Percentiles rank a stretch among this genome's conserved stretches.
Evolutionary conservation across 2,329 filamentous ascomycete genomes (phyloP).

Genomic region (Apiospora malaysiana): DNA sequence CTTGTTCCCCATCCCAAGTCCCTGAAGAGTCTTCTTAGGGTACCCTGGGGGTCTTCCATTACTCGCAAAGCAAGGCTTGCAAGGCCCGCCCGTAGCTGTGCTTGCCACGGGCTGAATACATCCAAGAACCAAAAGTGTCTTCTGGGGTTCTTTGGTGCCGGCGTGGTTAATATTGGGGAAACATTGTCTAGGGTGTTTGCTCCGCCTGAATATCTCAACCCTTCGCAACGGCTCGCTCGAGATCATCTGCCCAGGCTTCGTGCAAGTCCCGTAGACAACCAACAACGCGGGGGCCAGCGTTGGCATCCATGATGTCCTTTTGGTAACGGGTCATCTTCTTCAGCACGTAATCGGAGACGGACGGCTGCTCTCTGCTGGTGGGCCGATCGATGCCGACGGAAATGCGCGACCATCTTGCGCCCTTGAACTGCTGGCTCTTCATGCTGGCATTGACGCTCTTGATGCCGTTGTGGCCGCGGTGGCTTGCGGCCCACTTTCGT

Average conservation of each 20-base stretch:
- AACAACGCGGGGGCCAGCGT: conserved; percentile 3
- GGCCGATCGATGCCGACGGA: conserved; percentile 90
- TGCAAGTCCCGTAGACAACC: neutral
- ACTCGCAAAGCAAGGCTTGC: too few species aligned
- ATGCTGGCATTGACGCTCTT: conserved; percentile 67
- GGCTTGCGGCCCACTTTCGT: conserved; percentile 66
- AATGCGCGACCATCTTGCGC: conserved; percentile 62
- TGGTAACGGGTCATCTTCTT: conserved; percentile 56
- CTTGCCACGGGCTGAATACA: neutral
- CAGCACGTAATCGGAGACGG: conserved; percentile 81
- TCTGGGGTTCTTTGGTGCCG: neutral
- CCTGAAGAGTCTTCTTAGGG: neutral
- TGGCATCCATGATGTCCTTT: neutral
- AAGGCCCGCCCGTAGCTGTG: neutral
- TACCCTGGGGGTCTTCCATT: neutral
- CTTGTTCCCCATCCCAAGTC: neutral
- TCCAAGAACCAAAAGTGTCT: neutral
- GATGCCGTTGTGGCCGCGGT: conserved; percentile 76
- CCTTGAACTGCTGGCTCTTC: conserved; percentile 46
- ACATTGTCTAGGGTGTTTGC: neutral
- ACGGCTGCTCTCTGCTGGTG: conserved; percentile 65
- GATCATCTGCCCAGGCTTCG: conserved; percentile 3
- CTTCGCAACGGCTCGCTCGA: neutral
- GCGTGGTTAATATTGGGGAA: neutral
- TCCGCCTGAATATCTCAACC: neutral